Evolutionary conservation across 176 grass and related monocot species (phyloP).

Genomic region (Aechmea fasciata): DNA sequence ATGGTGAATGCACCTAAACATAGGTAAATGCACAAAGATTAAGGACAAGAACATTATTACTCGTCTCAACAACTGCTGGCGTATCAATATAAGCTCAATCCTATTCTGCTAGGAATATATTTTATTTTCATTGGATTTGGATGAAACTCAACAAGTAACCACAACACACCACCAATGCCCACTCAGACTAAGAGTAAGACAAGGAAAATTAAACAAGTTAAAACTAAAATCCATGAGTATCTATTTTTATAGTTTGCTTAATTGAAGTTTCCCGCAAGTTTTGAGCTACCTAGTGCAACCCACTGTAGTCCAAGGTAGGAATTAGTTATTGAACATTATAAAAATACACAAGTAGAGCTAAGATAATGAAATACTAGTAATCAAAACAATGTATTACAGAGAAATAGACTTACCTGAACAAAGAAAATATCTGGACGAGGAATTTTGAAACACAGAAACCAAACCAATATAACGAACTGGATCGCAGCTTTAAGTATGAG

Average conservation of each 20-base stretch:
- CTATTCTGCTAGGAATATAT: too few species aligned
- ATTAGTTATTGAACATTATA: too few species aligned
- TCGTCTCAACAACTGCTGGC: neutral
- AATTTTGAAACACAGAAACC: conserved; percentile 84
- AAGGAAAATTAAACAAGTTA: too few species aligned
- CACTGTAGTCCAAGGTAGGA: too few species aligned
- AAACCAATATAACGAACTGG: conserved; percentile 70
- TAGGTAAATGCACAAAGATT: neutral
- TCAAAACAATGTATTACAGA: neutral
- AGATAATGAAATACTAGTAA: neutral
- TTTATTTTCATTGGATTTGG: too few species aligned
- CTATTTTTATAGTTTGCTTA: too few species aligned
- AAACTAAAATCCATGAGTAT: too few species aligned
- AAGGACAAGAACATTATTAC: neutral
- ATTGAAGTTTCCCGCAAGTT: too few species aligned
- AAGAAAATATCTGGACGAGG: conserved; percentile 73
- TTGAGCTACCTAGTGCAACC: too few species aligned
- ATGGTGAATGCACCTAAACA: neutral
- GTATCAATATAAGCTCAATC: neutral
- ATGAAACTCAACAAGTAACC: too few species aligned
- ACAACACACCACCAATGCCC: too few species aligned
- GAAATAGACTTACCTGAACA: conserved; percentile 51
- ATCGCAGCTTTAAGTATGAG: conserved; percentile 78
- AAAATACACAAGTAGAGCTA: neutral
- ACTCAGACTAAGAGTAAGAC: too few species aligned